Evolutionary conservation across 345 rosid genomes (phyloP).

Genomic region (thale cress (Arabidopsis thaliana)): DNA sequence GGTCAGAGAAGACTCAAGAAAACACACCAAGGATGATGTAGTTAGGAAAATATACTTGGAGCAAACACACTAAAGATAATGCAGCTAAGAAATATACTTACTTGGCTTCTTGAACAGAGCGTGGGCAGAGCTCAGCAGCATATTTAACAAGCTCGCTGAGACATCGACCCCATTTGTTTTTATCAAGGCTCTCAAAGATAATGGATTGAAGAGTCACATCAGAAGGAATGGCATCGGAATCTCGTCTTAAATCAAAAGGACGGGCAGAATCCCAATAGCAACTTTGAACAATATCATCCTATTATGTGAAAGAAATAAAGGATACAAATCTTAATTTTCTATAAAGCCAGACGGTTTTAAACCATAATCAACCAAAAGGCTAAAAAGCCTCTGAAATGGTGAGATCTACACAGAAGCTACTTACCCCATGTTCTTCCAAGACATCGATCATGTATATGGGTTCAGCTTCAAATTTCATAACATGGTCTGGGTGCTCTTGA

Average conservation of each 20-base stretch:
- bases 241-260: conserved; percentile 89
- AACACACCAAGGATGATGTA: conserved; percentile 26
- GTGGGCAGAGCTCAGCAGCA: conserved; percentile 96
- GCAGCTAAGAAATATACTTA: conserved; percentile 50
- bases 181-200: conserved; percentile 95
- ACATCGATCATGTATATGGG: conserved; percentile 95
- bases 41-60: conserved; percentile 3
- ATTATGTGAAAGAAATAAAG: conserved; percentile 33
- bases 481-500: conserved; percentile 65
- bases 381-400: conserved; percentile 25
- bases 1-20: conserved; percentile 24
- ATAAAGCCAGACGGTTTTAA: conserved; percentile 17
- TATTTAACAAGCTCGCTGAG: conserved; percentile 92
- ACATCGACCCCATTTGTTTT: conserved; percentile 96
- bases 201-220: conserved; percentile 94
- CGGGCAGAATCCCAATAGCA: conserved; percentile 96
- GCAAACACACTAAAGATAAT: conserved; percentile 21
- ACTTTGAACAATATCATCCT: conserved; percentile 99
- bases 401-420: conserved; percentile 38
- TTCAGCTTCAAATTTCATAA: conserved; percentile 72
- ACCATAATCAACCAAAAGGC: conserved; percentile 28
- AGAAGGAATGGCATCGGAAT: conserved; percentile 88
- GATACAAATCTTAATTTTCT: conserved; percentile 17
- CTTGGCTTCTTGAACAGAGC: conserved; percentile 95
- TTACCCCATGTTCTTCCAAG: conserved; percentile 97